Evolutionary conservation across 192 early-diverging fungal species (phyloP), one percentile per base, ranked within the genome.

Genomic region (Podila clonocystis): DNA sequence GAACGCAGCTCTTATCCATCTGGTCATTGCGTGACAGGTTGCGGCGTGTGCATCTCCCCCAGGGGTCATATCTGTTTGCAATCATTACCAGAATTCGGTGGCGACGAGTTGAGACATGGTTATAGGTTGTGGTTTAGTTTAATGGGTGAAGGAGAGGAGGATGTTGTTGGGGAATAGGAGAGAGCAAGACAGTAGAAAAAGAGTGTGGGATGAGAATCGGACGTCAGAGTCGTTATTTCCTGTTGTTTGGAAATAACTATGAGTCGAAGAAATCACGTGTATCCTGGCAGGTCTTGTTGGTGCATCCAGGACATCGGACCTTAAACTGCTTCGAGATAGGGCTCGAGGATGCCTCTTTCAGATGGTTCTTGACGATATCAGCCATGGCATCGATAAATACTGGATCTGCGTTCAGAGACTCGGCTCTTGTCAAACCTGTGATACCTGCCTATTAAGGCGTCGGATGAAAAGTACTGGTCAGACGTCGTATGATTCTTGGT

Each of bases 401-500:
- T 5, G 96, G 94, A 68, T 95, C 89, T 74, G 92, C 98, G 65
- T 99, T 99, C 55, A 99, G 84, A 15, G 97, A 96, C 80, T 96
- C 96, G 31, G 91, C 93, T 19, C 98, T 92, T 70, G 93, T 94
- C 68, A 92, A 92, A 34, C 95, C 94, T 5, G 86, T 91, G 15
- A 99, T 87, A 9, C 96, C 96, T 8, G 89, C 89, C 93, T 94
- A 70, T 31, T 24, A 17, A 55, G 3, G 52, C n/a, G n/a, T 7
- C 20, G 26, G 2, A 55, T 55, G 52, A 26, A 22, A 36, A 36
- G 34, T 36, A 2, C 52, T 6, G 9, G 7, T 55, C 22, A 66
- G 45, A 9, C 28, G 33, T 6, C 5, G 29, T 9, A n/a, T 19
- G 8, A 45, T 19, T 13, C 36, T 52, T 5, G 50, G 3, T 63